A percentile compares a stretch with the other conserved stretches of the same genome.
phyloP scores from a whole-genome alignment of 2,329 filamentous ascomycete genomes.

The Fusarium kyushuense region DNA sequence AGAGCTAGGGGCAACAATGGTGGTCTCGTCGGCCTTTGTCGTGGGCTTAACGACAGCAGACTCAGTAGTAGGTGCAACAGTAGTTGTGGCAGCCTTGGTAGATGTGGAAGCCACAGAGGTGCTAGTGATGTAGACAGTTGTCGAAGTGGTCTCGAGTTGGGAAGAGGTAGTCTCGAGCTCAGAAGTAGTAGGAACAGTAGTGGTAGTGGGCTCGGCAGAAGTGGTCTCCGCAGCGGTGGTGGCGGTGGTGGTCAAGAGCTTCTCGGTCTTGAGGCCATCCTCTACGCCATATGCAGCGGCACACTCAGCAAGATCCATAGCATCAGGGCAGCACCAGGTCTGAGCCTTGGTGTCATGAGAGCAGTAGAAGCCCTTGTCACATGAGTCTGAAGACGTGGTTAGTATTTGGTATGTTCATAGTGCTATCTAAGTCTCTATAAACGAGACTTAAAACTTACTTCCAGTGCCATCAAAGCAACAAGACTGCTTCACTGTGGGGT shows the following conservation, averaged over 20 bases:
- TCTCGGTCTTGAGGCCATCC: conserved; percentile 57
- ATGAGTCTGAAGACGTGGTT: conserved; percentile 62
- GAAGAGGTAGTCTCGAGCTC: conserved; percentile 46
- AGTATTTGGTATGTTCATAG: conserved; percentile 14
- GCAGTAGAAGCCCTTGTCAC: conserved; percentile 72
- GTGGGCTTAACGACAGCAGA: conserved; percentile 37
- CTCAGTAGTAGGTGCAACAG: conserved; percentile 46
- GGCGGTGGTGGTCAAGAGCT: conserved; percentile 47
- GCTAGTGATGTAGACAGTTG: conserved; percentile 46
- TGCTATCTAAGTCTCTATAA: neutral
- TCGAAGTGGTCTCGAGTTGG: conserved; percentile 43
- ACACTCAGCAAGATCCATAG: conserved; percentile 65
- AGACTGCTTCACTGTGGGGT: conserved; percentile 62
- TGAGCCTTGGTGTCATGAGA: conserved; percentile 62
- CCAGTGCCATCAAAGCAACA: conserved; percentile 70
- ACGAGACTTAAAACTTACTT: conserved; percentile 58
- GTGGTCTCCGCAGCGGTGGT: conserved; percentile 36
- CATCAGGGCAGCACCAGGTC: conserved; percentile 72
- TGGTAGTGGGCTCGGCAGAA: conserved; percentile 13
- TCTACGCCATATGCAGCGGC: conserved; percentile 64
- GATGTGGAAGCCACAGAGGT: conserved; percentile 32
- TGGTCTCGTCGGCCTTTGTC: conserved; percentile 45
- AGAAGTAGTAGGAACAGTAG: conserved; percentile 40
- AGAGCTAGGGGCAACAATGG: conserved; percentile 46
- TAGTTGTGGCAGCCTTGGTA: conserved; percentile 43